These are phyloP conservation scores for Isabelozyma heimii DNA, from an alignment of 805 yeast species.

Conservation along the genomic window DNA sequence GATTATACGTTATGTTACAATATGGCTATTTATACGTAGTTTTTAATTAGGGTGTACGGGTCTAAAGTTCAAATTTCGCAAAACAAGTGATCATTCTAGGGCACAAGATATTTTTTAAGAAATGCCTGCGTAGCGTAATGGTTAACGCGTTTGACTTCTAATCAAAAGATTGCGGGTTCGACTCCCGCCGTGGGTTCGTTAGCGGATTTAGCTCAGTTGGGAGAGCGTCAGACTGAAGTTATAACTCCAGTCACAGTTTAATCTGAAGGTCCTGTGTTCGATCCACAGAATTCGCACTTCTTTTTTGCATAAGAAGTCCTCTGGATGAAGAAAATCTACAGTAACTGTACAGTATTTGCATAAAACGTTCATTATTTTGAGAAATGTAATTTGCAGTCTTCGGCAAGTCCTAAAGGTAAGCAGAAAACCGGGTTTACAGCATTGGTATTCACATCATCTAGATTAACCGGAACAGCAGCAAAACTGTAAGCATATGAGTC, in stretches of 20 bases:
- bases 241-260: slow-evolving; percentile 27
- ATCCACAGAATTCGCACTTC: slow-evolving; percentile 71
- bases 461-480: neutral
- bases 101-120: too few species aligned
- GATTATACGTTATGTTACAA: too few species aligned
- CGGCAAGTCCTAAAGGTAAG: slow-evolving; percentile 45
- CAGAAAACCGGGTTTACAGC: slow-evolving; percentile 60
- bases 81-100: too few species aligned
- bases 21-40: too few species aligned
- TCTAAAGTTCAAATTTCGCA: too few species aligned
- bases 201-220: slow-evolving; percentile 38
- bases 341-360: neutral
- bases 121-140: slow-evolving; percentile 60
- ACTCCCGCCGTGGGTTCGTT: slow-evolving; percentile 47
- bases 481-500: neutral
- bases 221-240: slow-evolving; percentile 38
- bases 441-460: slow-evolving; percentile 2
- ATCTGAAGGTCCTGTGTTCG: slow-evolving; percentile 90
- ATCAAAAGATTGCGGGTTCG: slow-evolving; percentile 67
- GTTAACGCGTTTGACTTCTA: slow-evolving; percentile 68
- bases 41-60: too few species aligned
- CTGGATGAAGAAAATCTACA: neutral
- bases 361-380: neutral
- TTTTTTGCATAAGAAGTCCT: slow-evolving; percentile 10
- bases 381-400: slow-evolving; percentile 16